Percentiles rank a stretch among this genome's conserved stretches.
Evolutionary conservation across 2,329 filamentous ascomycete genomes (phyloP).

Genomic region (Colletotrichum sp.): DNA sequence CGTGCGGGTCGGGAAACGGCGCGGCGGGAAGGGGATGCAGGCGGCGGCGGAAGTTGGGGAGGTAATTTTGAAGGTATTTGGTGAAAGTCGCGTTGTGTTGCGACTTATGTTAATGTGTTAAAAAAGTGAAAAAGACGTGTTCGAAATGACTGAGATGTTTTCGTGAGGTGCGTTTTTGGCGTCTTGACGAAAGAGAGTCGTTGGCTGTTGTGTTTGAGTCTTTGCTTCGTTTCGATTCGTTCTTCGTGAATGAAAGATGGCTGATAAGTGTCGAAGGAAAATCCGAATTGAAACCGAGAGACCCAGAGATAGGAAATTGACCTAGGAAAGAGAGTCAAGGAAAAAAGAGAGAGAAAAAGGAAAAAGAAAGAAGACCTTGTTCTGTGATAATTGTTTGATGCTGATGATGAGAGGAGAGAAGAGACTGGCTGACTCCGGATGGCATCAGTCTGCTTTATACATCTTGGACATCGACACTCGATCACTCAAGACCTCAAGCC

Average conservation of each 20-base stretch:
- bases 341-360: constrained; percentile 26
- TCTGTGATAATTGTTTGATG: constrained; percentile 15
- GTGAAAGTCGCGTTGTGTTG: constrained; percentile 1
- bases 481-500: background rate
- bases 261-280: background rate
- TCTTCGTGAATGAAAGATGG: background rate
- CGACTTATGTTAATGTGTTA: background rate
- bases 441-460: constrained; percentile 9
- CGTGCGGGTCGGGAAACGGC: constrained; percentile 45
- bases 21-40: constrained; percentile 45
- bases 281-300: constrained; percentile 21
- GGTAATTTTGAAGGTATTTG: constrained; percentile 16
- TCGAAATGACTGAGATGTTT: background rate
- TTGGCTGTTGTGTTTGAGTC: background rate
- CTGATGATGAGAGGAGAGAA: background rate
- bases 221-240: background rate
- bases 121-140: background rate
- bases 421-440: background rate
- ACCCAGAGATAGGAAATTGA: constrained; percentile 24
- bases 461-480: background rate
- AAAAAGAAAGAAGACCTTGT: constrained; percentile 25
- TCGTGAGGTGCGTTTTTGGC: background rate
- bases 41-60: constrained; percentile 24
- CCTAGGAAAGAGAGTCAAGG: constrained; percentile 28
- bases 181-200: background rate